Evolutionary conservation across 2,329 filamentous ascomycete genomes (phyloP), one percentile per base, ranked within the genome.

Genomic region (Clathrospora elynae): DNA sequence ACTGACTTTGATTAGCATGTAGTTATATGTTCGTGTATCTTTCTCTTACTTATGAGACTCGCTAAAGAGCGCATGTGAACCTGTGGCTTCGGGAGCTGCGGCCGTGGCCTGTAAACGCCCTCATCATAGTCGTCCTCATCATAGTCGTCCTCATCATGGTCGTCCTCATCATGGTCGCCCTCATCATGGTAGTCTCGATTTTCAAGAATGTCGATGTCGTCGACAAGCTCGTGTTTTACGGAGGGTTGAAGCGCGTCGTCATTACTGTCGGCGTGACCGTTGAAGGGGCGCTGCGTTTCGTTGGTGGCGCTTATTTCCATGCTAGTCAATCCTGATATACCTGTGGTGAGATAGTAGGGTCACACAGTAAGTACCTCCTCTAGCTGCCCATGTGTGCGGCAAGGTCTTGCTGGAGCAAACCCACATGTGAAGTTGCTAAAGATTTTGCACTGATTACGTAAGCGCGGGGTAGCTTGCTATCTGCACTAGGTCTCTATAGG

Each of bases 21-120:
- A 26, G 7, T 31, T 17, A 19, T 24, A 20, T n/a, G 3, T 20
- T 17, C n/a, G 7, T 12, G n/a, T 11, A n/a, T n/a, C 8, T n/a
- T n/a, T 14, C 24, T 37, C 55, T 42, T 46, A 66, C 62, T 57
- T 28, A 64, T 62, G 12, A 67, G 39, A 14, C 57, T 50, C 8
- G 18, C 39, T n/a, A 68, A 25, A 12, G 32, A 46, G 18, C 59
- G 56, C 45, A 59, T 54, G 19, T 49, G 33, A 1, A 56, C 51
- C 6, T 32, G 31, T 5, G 62, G 51, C 23, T 49, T 34, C 2
- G 51, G 47, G 5, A 68, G 46, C 20, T 55, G 51, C 13, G 60
- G 61, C 17, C 59, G 55, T 11, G 63, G 48, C 18, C 47, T 59
- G 53, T 61, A 67, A 4, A 34, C 42, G 17, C 32, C 36, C 4